Conservation (phyloP, 2,329 filamentous ascomycete species). For the Microdochium trichocladiopsis region DNA sequence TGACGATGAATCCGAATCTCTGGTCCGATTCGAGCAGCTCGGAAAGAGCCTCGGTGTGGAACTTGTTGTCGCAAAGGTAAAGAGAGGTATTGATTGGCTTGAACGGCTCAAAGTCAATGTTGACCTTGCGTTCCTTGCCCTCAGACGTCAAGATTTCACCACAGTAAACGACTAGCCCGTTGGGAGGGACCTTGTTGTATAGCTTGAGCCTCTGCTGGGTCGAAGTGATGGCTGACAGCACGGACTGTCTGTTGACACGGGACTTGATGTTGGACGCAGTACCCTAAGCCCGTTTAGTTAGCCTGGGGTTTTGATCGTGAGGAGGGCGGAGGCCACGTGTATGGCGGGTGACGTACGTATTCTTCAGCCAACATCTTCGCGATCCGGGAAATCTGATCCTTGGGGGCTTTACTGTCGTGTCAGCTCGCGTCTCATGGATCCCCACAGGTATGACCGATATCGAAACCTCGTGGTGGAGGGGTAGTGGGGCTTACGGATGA, state of each 20-base stretch:
- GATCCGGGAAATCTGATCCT: slow-evolving; percentile 93
- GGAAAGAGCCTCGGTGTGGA: slow-evolving; percentile 94
- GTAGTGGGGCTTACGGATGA: slow-evolving; percentile 65
- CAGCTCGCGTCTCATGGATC: slow-evolving; percentile 4
- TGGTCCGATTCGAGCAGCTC: slow-evolving; percentile 98
- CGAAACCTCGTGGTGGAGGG: slow-evolving; percentile 12
- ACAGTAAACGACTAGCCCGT: slow-evolving; percentile 96
- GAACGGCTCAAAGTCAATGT: slow-evolving; percentile 99
- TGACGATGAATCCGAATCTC: slow-evolving; percentile 99
- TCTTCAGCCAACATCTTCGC: slow-evolving; percentile 99
- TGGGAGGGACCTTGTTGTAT: slow-evolving; percentile 97
- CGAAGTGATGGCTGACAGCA: slow-evolving; percentile 95
- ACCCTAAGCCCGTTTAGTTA: slow-evolving; percentile 50
- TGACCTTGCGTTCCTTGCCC: slow-evolving; percentile 99
- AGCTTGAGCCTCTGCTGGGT: slow-evolving; percentile 98
- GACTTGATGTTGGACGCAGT: slow-evolving; percentile 99
- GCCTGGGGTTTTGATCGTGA: slow-evolving; percentile 2
- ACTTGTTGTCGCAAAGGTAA: slow-evolving; percentile 99
- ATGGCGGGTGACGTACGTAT: slow-evolving; percentile 60
- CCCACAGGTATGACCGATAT: slow-evolving; percentile 4
- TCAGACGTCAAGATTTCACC: slow-evolving; percentile 99
- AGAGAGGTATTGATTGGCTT: slow-evolving; percentile 99
- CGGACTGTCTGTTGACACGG: slow-evolving; percentile 95
- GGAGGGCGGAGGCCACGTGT: not conserved
- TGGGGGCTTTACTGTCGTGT: slow-evolving; percentile 60